Percentiles rank a stretch among this genome's conserved stretches.
These are phyloP conservation scores for Penicillium polonicum DNA, from an alignment of 2,329 filamentous ascomycete species.

Conservation along the genomic window DNA sequence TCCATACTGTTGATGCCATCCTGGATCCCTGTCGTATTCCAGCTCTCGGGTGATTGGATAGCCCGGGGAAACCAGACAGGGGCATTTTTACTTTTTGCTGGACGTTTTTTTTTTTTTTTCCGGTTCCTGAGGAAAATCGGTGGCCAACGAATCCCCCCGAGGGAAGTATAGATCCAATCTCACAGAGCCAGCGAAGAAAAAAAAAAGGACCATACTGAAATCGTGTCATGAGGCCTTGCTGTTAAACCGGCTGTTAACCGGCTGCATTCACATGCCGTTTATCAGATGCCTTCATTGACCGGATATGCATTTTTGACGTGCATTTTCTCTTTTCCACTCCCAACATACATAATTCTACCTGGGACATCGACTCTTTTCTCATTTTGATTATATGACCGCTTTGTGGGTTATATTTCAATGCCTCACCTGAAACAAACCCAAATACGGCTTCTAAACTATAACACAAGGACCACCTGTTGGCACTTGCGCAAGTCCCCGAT, in stretches of 20 bases:
- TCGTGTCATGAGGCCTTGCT: not conserved
- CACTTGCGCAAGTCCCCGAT: constrained; percentile 15
- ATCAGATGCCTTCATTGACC: constrained; percentile 19
- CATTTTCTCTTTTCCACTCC: not conserved
- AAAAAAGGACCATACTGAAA: not conserved
- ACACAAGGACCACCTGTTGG: constrained; percentile 12
- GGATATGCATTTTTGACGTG: constrained; percentile 18
- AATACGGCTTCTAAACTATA: constrained; percentile 16
- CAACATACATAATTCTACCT: constrained; percentile 7
- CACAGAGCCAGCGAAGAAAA: not conserved
- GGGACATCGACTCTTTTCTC: not conserved
- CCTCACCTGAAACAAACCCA: not conserved
- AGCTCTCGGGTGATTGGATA: not conserved
- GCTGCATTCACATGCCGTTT: constrained; percentile 18
- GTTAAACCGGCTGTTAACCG: constrained; percentile 10
- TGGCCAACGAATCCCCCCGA: not conserved
- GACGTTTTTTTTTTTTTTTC: not conserved
- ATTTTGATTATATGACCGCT: not conserved
- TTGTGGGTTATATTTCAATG: constrained; percentile 4
- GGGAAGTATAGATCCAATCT: constrained; percentile 5
- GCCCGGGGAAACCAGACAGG: not conserved
- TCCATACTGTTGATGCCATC: constrained; percentile 1
- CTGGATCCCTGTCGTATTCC: constrained; percentile 3
- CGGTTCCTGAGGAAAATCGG: constrained; percentile 11
- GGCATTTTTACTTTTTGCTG: not conserved